Evolutionary conservation across 805 yeast species (phyloP), one percentile per base, ranked within the genome.

Genomic region (Candida vaughaniae): DNA sequence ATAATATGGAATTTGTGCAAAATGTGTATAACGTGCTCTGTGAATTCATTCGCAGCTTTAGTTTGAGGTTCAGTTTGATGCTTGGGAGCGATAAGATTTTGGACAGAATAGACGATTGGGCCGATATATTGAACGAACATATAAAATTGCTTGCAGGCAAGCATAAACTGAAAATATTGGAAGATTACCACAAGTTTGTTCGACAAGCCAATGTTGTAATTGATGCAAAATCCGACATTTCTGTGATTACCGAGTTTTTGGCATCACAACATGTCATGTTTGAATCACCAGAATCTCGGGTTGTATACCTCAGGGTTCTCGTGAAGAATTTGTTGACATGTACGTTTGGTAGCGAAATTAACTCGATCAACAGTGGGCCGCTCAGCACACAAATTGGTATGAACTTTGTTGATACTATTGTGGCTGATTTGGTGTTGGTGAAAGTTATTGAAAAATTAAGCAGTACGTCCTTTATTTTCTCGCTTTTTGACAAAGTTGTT

Each of bases 391-490:
- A 51, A 25, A 60, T 61, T 3, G 42, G 55, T 3, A 41, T 46
- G 25, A 46, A 48, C 29, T 50, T 63, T 22, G 43, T 57, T 1
- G 46, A 39, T 8, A 36, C 48, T n/a, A 37, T 62, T n/a, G 30
- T 60, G 16, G 49, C 60, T 14, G 67, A 63, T 45, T 41, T 62
- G 35, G 58, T 64, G 3, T 33, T 64, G 16, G 43, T 35, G 12
- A 55, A 55, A 31, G 37, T 55, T 1, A 25, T 61, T 11, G 49
- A 40, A 2, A 55, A 52, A 39, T 35, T 62, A 14, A 41, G 62
- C 3, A 34, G 52, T 7, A 62, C 64, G 0, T 39, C 47, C 6
- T 61, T 64, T 35, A 35, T 62, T 1, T 33, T 59, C n/a, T 31
- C 41, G 4, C n/a, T 32, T 14, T 31, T 45, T n/a, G 48, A 41